Conservation (phyloP, 169 alveolate genomes). For the Plasmodium coatneyi region DNA sequence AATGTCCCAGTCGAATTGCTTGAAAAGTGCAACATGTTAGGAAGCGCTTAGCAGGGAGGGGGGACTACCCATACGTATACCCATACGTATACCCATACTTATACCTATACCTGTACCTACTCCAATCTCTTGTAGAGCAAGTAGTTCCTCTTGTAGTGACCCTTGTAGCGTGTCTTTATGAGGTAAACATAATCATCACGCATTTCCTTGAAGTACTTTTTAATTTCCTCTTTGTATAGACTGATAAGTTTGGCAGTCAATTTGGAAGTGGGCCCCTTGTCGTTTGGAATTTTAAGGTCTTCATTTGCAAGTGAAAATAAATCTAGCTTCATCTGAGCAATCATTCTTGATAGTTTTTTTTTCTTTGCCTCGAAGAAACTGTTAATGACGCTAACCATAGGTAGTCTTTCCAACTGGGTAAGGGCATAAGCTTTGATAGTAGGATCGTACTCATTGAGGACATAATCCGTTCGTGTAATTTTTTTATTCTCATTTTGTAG, state of each 20-base stretch:
- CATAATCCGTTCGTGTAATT: background rate
- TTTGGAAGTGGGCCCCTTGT: background rate
- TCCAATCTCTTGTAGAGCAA: conserved; percentile 2
- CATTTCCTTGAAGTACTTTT: conserved; percentile 18
- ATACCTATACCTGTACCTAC: too few species aligned
- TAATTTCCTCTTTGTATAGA: conserved; percentile 24
- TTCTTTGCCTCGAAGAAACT: conserved; percentile 44
- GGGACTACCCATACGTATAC: too few species aligned
- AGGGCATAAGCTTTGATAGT: conserved; percentile 26
- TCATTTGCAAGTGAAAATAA: conserved; percentile 7
- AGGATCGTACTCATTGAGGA: conserved; percentile 1
- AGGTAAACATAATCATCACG: conserved; percentile 22
- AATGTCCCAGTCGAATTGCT: background rate
- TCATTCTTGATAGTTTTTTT: conserved; percentile 9
- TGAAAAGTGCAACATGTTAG: background rate
- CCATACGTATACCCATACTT: too few species aligned
- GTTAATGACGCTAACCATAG: conserved; percentile 35
- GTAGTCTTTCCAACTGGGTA: conserved; percentile 22
- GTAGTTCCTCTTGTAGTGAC: conserved; percentile 24
- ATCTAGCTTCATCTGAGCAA: conserved; percentile 44
- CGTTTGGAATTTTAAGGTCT: background rate
- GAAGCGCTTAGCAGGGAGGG: background rate
- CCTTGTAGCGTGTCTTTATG: conserved; percentile 4
- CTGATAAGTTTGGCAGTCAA: background rate
- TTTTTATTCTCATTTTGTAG: conserved; percentile 8